These are phyloP conservation scores for Cydonia oblonga DNA, from an alignment of 331 rosid species.

Conservation along the genomic window DNA sequence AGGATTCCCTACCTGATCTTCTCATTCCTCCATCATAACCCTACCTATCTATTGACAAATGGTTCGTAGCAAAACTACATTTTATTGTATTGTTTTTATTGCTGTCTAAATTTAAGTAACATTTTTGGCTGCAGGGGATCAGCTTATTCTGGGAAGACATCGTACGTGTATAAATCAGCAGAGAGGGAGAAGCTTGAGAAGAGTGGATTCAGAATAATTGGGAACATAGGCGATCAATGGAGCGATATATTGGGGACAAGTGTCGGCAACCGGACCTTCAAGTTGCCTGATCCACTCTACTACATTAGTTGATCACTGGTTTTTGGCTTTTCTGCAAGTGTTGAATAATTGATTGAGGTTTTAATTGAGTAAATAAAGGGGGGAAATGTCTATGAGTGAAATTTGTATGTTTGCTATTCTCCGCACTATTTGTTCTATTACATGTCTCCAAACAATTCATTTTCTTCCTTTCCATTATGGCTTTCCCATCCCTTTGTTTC, in stretches of 20 bases:
- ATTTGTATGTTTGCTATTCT: not conserved
- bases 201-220: constrained; percentile 38
- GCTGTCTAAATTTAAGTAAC: not conserved
- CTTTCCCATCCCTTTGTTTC: no score
- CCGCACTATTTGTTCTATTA: no score
- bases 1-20: no score
- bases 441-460: no score
- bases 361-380: not conserved
- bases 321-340: not conserved
- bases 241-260: constrained; percentile 43
- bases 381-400: not conserved
- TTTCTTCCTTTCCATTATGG: no score
- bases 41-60: no score
- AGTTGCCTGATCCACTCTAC: constrained; percentile 55
- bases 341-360: not conserved
- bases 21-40: no score
- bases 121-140: constrained; percentile 18
- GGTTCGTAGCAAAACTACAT: not conserved
- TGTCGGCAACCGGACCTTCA: constrained; percentile 42
- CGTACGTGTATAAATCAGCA: constrained; percentile 34
- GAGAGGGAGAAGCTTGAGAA: constrained; percentile 32
- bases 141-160: constrained; percentile 12
- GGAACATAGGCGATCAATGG: constrained; percentile 67
- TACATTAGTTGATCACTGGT: constrained; percentile 22
- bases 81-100: no score